Conservation (phyloP, 257 asterid species). For the Solanum tarijense region DNA sequence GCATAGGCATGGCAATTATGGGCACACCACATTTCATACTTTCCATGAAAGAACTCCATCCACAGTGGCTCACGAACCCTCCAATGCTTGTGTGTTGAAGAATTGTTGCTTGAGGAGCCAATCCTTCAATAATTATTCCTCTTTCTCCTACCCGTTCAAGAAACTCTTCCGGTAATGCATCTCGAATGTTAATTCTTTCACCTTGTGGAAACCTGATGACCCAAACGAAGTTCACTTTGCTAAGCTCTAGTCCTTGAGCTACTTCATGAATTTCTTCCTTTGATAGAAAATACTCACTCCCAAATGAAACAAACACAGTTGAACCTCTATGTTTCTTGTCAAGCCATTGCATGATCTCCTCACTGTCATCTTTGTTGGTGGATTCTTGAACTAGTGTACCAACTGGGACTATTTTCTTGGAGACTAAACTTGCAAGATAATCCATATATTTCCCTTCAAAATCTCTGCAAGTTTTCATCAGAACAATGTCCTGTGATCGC, state of each 20-base stretch:
- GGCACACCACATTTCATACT: not conserved
- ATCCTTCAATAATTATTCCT: not conserved
- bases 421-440: not conserved
- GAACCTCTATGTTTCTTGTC: not conserved
- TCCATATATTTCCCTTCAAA: not conserved
- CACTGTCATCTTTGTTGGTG: not conserved
- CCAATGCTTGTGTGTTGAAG: not conserved
- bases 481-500: not conserved
- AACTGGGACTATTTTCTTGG: not conserved
- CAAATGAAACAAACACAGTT: not conserved
- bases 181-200: not conserved
- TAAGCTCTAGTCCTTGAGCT: not conserved
- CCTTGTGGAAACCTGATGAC: not conserved
- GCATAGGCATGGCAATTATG: not conserved
- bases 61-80: not conserved
- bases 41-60: not conserved
- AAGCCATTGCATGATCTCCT: not conserved
- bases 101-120: not conserved
- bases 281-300: not conserved
- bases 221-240: not conserved
- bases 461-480: not conserved
- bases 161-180: not conserved
- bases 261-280: not conserved
- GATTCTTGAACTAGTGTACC: not conserved
- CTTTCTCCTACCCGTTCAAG: not conserved